A percentile compares a stretch with the other conserved stretches of the same genome.
phyloP scores from a whole-genome alignment of 1,284 basidiomycete species.

The Cryptococcus sp. region DNA sequence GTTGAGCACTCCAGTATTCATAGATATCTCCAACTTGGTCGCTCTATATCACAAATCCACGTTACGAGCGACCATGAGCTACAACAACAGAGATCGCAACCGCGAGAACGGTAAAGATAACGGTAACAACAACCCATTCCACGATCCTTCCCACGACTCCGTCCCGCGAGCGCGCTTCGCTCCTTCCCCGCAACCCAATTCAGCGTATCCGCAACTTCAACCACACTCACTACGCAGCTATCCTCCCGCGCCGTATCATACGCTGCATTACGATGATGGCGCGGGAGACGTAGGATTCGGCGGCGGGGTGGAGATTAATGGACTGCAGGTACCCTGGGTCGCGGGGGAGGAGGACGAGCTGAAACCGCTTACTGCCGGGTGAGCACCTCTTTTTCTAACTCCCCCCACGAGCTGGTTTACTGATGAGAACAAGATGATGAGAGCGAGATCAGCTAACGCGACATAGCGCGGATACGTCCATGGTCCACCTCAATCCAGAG shows the following conservation, averaged over 20 bases:
- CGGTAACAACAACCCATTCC: constrained; percentile 9
- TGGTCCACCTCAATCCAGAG: constrained; percentile 11
- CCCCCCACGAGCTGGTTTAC: neutral
- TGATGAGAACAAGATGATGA: neutral
- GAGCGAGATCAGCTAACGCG: neutral
- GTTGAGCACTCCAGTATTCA: too few relatives aligned
- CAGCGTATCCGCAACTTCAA: neutral
- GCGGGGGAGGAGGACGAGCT: constrained; percentile 33
- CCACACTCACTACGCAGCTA: constrained; percentile 3
- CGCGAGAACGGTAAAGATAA: neutral
- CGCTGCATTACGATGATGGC: constrained; percentile 18
- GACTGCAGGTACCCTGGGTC: constrained; percentile 32
- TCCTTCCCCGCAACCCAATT: constrained; percentile 10
- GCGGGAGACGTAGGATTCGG: constrained; percentile 23
- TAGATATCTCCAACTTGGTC: too few relatives aligned
- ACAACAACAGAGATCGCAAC: too few relatives aligned
- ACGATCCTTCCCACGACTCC: constrained; percentile 1
- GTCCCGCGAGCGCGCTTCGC: constrained; percentile 2
- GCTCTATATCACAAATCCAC: too few relatives aligned
- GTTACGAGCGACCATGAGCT: too few relatives aligned
- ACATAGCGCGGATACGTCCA: constrained; percentile 11
- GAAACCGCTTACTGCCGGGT: constrained; percentile 28
- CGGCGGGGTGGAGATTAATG: constrained; percentile 30
- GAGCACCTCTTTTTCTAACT: neutral
- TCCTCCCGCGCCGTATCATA: constrained; percentile 16